Conservation (phyloP, 2,329 filamentous ascomycete genomes). For the Xylariomycetidae sp. region DNA sequence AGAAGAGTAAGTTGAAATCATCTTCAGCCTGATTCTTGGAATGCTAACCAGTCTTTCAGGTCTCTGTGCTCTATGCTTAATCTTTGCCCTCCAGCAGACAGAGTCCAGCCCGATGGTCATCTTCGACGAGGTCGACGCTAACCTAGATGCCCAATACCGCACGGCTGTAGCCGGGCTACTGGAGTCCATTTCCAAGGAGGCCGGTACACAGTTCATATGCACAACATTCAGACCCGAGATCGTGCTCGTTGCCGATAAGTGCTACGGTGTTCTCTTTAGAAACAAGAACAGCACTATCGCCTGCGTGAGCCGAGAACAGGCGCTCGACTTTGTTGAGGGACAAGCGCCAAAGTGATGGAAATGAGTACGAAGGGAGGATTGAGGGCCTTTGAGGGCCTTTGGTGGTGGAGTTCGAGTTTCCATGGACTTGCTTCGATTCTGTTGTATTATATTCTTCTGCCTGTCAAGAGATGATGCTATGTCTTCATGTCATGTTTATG, state of each 20-base stretch:
- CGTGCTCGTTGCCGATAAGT: slow-evolving; percentile 91
- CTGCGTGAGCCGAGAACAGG: slow-evolving; percentile 81
- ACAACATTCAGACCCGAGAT: slow-evolving; percentile 98
- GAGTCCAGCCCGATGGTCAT: slow-evolving; percentile 98
- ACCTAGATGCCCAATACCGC: slow-evolving; percentile 95
- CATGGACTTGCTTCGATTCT: too few relatives aligned
- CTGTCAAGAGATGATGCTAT: too few relatives aligned
- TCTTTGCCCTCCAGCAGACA: slow-evolving; percentile 97
- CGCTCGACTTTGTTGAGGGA: slow-evolving; percentile 90
- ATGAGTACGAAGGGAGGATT: too few relatives aligned
- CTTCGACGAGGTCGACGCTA: slow-evolving; percentile 98
- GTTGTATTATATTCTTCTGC: too few relatives aligned
- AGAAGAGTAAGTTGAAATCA: slow-evolving; percentile 70
- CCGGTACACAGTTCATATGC: slow-evolving; percentile 84
- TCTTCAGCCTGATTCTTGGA: not conserved
- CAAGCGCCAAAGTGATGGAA: slow-evolving; percentile 48
- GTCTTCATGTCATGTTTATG: too few relatives aligned
- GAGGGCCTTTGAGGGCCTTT: too few relatives aligned
- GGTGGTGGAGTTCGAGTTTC: too few relatives aligned
- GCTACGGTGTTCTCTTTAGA: slow-evolving; percentile 90
- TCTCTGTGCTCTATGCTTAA: slow-evolving; percentile 92
- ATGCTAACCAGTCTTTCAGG: slow-evolving; percentile 43
- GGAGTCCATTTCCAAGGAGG: slow-evolving; percentile 66
- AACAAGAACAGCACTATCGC: slow-evolving; percentile 95
- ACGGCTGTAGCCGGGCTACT: slow-evolving; percentile 91